Conservation (phyloP, 2,329 filamentous ascomycete species). For the Penicillium sp. region DNA sequence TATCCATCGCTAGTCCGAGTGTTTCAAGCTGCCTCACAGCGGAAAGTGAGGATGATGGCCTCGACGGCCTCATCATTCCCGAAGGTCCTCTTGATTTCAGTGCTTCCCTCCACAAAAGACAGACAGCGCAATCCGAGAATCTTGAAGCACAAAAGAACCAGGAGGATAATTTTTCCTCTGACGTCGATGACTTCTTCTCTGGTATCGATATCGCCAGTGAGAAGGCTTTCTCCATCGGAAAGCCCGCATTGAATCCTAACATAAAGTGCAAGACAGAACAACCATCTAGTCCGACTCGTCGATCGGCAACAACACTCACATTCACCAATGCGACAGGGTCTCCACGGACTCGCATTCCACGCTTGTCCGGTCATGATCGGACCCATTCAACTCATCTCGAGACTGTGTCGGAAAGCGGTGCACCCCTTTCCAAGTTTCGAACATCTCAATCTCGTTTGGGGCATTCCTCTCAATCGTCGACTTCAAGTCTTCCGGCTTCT, state of each 20-base stretch:
- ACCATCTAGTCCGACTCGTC: constrained; percentile 66
- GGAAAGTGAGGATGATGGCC: constrained; percentile 90
- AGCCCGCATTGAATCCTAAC: constrained; percentile 84
- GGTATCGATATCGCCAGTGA: constrained; percentile 84
- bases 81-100: constrained; percentile 79
- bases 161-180: constrained; percentile 25
- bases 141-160: constrained; percentile 33
- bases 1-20: constrained; percentile 87
- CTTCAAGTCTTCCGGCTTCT: constrained; percentile 62
- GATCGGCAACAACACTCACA: constrained; percentile 78
- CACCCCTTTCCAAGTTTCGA: constrained; percentile 62
- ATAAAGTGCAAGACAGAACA: constrained; percentile 77
- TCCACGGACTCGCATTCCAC: constrained; percentile 69
- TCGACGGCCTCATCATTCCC: constrained; percentile 86
- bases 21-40: constrained; percentile 85
- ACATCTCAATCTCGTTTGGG: constrained; percentile 66
- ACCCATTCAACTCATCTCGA: constrained; percentile 73
- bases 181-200: constrained; percentile 74
- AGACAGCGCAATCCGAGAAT: constrained; percentile 47
- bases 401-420: constrained; percentile 87
- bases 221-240: constrained; percentile 75
- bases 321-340: constrained; percentile 76
- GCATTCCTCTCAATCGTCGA: constrained; percentile 68
- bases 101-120: constrained; percentile 71
- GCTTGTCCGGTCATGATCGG: constrained; percentile 70